Evolutionary conservation across 441 rosid genomes (phyloP).

Genomic region (Theobroma grandiflorum): DNA sequence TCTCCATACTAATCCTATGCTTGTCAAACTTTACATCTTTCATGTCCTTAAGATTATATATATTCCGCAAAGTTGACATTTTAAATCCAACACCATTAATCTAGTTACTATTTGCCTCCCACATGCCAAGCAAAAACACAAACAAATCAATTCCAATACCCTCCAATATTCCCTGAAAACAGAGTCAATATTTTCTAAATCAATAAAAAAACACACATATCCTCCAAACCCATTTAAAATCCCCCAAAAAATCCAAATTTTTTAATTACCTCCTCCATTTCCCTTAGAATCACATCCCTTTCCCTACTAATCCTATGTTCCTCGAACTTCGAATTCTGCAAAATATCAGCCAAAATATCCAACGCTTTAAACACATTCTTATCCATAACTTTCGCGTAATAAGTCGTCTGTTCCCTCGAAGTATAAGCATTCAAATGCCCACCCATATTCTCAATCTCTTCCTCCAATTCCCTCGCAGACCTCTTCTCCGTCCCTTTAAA

Average conservation of each 20-base stretch:
- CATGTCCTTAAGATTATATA: conserved; percentile 2
- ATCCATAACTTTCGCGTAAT: conserved; percentile 32
- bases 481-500: conserved; percentile 32
- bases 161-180: neutral
- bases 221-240: neutral
- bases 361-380: conserved; percentile 28
- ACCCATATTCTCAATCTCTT: conserved; percentile 64
- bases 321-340: conserved; percentile 94
- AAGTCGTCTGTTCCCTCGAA: conserved; percentile 48
- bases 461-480: conserved; percentile 30
- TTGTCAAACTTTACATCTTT: conserved; percentile 51
- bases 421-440: conserved; percentile 59
- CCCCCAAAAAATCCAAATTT: conserved; percentile 7
- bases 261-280: conserved; percentile 89
- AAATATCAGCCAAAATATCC: conserved; percentile 53
- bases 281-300: conserved; percentile 90
- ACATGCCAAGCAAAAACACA: neutral
- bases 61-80: neutral
- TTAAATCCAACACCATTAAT: neutral
- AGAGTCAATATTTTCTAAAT: neutral
- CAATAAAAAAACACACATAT: neutral
- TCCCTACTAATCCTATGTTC: conserved; percentile 71
- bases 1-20: conserved; percentile 58
- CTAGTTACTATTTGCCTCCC: neutral
- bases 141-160: neutral